Evolutionary conservation across 805 yeast genomes (phyloP).

Genomic region (Nakazawaea ernobii): DNA sequence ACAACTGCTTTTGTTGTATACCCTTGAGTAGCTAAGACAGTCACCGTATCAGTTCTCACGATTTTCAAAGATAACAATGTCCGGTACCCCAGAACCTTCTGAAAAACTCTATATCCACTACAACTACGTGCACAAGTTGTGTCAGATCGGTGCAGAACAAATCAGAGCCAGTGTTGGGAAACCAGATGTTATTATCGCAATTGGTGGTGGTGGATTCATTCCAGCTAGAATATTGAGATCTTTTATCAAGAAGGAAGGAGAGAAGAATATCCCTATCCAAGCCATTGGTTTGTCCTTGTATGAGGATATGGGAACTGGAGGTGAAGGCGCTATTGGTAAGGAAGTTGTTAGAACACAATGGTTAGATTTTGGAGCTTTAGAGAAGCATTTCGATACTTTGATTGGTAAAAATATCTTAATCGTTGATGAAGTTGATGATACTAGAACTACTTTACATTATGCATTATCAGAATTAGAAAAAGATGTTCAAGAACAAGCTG

Average conservation of each 20-base stretch:
- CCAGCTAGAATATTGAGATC: slow-evolving; percentile 66
- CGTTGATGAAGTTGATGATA: slow-evolving; percentile 90
- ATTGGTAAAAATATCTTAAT: slow-evolving; percentile 78
- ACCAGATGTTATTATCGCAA: slow-evolving; percentile 58
- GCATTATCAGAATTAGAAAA: slow-evolving; percentile 73
- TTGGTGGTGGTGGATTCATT: slow-evolving; percentile 72
- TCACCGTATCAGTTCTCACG: too few species aligned
- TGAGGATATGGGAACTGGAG: slow-evolving; percentile 45
- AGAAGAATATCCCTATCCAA: slow-evolving; percentile 64
- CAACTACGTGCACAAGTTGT: slow-evolving; percentile 77
- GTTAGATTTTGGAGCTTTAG: slow-evolving; percentile 75
- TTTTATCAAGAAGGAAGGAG: slow-evolving; percentile 51
- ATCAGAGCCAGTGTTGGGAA: slow-evolving; percentile 27
- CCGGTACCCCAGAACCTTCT: slow-evolving; percentile 16
- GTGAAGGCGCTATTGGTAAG: slow-evolving; percentile 54
- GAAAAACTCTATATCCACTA: slow-evolving; percentile 63
- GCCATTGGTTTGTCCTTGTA: slow-evolving; percentile 64
- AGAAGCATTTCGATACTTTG: slow-evolving; percentile 64
- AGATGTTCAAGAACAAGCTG: slow-evolving; percentile 57
- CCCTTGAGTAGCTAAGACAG: too few species aligned
- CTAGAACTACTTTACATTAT: slow-evolving; percentile 84
- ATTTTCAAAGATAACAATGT: slow-evolving; percentile 16
- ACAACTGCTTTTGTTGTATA: background rate
- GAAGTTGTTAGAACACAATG: slow-evolving; percentile 87
- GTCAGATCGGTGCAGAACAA: slow-evolving; percentile 44